Evolutionary conservation across 2,329 filamentous ascomycete genomes (phyloP), one percentile per base, ranked within the genome.

Genomic region (Fusarium armeniacum): DNA sequence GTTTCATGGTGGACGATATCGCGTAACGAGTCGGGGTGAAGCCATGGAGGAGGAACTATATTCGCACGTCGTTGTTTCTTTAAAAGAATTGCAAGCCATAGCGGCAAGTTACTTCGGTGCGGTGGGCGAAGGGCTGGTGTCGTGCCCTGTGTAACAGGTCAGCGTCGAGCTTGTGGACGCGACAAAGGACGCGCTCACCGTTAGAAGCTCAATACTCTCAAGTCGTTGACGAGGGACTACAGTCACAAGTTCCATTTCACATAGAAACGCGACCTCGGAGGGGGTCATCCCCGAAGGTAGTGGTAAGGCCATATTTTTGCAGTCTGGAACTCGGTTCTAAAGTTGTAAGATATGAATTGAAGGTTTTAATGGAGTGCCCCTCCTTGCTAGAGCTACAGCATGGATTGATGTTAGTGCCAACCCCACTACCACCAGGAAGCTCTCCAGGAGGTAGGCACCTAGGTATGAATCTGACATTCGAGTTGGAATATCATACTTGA

Each of bases 231-330:
- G 92, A 36, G 96, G 96, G 51, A 98, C 89, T 24, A 99, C 88
- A 0, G 94, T 98, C 58, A 99, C 92, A 75, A 93, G 88, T 83
- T 98, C 95, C 94, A 98, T 98, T 83, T 99, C 96, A 80, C 94
- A 97, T 30, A 98, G 84, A 77, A 98, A 99, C 52, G 94, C 92
- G 46, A 97, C 92, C 82, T 99, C 96, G 69, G 92, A 86, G 63
- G 96, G 93, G 74, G 92, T 91, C 45, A 98, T 86, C 79, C 82
- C 85, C 53, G 79, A 75, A 6, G 84, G 84, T 16, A 87, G 78
- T 32, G 85, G 83, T 51, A 85, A 78, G 33, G 85, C 85, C 85
- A 87, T 87, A 43, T 30, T 33, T 69, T 64, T 32, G 20, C 52
- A 49, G 44, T 44, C 10, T 33, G 51, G n/a, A 46, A 51, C 46